Evolutionary conservation across 2,329 filamentous ascomycete species (phyloP), one percentile per base, ranked within the genome.

Genomic region (Cyclaneusma minus): DNA sequence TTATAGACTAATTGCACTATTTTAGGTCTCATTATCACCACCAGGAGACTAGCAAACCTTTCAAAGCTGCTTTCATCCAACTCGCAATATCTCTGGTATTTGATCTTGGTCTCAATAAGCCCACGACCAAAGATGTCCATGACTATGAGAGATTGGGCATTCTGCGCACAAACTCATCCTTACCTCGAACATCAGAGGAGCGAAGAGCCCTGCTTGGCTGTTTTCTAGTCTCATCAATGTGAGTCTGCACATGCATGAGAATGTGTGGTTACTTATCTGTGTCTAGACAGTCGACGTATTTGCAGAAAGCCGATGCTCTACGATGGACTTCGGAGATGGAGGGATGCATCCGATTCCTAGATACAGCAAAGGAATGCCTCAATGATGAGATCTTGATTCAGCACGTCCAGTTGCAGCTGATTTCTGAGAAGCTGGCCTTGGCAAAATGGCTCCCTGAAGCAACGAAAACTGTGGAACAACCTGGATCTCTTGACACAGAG

Each of bases 301-400:
- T 64, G 9, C 56, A 55, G 13, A 56, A 57, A 23, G 51, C 57
- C 25, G 64, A 71, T 27, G 39, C 55, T 2, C 48, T 74, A 25
- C 53, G 50, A 3, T 77, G 69, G 69, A 70, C 60, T 1, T 36
- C 58, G 2, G 58, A 69, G 27, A 60, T 75, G 52, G 66, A 71
- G 16, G 65, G 72, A 18, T 65, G 58, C 18, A 47, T 74, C 1
- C 44, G 53, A 4, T 35, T 54, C 2, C 46, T 76, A 0, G 47
- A 52, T 4, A 47, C 54, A 10, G 46, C 54, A 2, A 52, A 52
- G 6, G 61, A 70, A 29, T 51, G 51, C 13, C 48, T 55, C 0
- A 54, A 55, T 2, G 69, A 76, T 38, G 49, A 52, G 15, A 36
- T 64, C 2, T 49, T 75, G 3, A 52, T 56, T 3, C 38, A 44